phyloP scores from a whole-genome alignment of 805 yeast genomes.

The Nakazawaea anatomiae region DNA sequence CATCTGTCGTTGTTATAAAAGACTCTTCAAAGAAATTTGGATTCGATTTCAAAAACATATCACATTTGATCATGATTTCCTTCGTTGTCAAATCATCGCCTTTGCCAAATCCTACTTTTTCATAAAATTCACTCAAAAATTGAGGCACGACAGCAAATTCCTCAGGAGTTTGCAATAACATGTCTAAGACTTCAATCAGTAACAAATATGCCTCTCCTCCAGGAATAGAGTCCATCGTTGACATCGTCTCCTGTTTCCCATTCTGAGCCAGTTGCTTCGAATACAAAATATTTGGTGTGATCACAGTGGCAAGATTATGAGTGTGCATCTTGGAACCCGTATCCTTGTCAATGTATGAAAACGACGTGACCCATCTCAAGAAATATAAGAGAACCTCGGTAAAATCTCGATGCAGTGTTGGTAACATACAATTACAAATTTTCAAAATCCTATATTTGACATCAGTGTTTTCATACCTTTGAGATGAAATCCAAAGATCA shows the following conservation, averaged over 20 bases:
- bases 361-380: conserved; percentile 92
- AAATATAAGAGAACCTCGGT: conserved; percentile 82
- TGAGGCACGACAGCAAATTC: conserved; percentile 73
- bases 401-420: conserved; percentile 74
- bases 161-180: conserved; percentile 74
- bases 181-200: conserved; percentile 87
- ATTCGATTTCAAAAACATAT: conserved; percentile 19
- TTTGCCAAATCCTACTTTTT: conserved; percentile 36
- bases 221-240: conserved; percentile 17
- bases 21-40: conserved; percentile 15
- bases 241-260: conserved; percentile 14
- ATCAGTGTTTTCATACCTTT: conserved; percentile 40
- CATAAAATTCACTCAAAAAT: conserved; percentile 48
- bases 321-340: conserved; percentile 90
- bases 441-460: conserved; percentile 50
- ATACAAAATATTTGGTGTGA: conserved; percentile 86
- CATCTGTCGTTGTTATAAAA: neutral
- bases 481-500: conserved; percentile 72
- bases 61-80: conserved; percentile 32
- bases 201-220: conserved; percentile 71
- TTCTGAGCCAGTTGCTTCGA: conserved; percentile 35
- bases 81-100: conserved; percentile 25
- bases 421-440: conserved; percentile 70
- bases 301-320: conserved; percentile 90
- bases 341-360: conserved; percentile 87